phyloP scores from a whole-genome alignment of 805 yeast species.

The Saccharomycopsis javanensis region DNA sequence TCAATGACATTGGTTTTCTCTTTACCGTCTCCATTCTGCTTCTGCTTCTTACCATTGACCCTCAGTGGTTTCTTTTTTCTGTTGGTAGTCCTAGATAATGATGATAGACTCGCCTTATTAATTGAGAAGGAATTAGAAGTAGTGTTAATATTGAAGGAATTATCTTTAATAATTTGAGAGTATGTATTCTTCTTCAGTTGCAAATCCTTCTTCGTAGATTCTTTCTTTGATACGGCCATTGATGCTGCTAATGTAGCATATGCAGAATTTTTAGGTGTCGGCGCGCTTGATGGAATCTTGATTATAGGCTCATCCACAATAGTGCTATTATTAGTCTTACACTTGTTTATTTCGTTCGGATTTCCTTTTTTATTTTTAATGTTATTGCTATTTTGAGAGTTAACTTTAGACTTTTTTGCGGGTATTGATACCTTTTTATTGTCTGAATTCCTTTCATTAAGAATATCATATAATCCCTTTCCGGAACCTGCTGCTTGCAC shows the following conservation, averaged over 20 bases:
- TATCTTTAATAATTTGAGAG: not conserved
- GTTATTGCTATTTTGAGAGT: too few species aligned
- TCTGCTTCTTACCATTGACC: not conserved
- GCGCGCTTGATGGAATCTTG: not conserved
- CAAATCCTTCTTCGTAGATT: not conserved
- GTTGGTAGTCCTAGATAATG: not conserved
- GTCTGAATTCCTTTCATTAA: conserved; percentile 6
- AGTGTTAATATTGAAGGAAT: not conserved
- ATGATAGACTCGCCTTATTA: not conserved
- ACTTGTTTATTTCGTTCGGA: not conserved
- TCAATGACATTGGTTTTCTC: not conserved
- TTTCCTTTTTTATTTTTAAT: too few species aligned
- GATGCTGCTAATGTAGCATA: not conserved
- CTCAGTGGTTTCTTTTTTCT: not conserved
- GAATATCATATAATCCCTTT: conserved; percentile 16
- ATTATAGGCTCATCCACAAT: conserved; percentile 1
- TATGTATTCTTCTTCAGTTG: not conserved
- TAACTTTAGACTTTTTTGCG: too few species aligned
- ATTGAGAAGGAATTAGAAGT: not conserved
- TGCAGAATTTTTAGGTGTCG: not conserved
- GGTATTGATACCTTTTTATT: not conserved
- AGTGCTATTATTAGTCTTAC: too few species aligned
- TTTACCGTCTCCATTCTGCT: not conserved
- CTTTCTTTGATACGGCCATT: not conserved
- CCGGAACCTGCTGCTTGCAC: conserved; percentile 19